Evolutionary conservation across 2,329 filamentous ascomycete genomes (phyloP), one percentile per base, ranked within the genome.

Genomic region (Xylaria arbuscula): DNA sequence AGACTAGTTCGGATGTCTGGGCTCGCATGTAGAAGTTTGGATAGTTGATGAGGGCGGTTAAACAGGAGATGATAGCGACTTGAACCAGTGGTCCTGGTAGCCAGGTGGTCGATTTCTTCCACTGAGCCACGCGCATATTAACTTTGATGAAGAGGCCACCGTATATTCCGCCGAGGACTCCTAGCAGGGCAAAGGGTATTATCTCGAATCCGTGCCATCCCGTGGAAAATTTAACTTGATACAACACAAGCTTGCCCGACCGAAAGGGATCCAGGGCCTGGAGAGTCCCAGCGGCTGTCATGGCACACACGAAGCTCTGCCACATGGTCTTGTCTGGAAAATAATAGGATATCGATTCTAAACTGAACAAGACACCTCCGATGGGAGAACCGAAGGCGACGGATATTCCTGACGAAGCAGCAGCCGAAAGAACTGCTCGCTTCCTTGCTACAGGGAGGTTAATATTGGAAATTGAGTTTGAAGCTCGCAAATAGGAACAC

Each of bases 321-420:
- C 96, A 99, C 96, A 99, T 98, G 10, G 96, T 98, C 81, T 98
- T 98, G 81, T 95, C 93, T 0, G 96, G 95, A 78, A 98, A 98
- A 81, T 98, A 98, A 81, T 98, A 98, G 73, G 93, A 90, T 70
- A 98, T 94, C 85, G 98, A 95, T 80, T 99, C 96, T 47, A 98
- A 81, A 54, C 93, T 94, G 80, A 98, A 98, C 1, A 98, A 85
- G 1, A 98, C 94, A 61, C 95, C 95, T 13, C 94, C 93, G 0
- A 89, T 78, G 47, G 95, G 95, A 0, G 95, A 94, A 40, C 95
- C 95, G 77, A 98, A 98, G n/a, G 95, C 95, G 36, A 98, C 95
- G 9, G 94, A 93, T 5, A 98, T 94, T 78, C 95, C 95, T 62
- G 93, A 93, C 0, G 95, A 94, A 0, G 95, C 94, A 32, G 93